A percentile compares a stretch with the other conserved stretches of the same genome.
Evolutionary conservation across 208 protist genomes (phyloP).

Genomic region (Crithidia thermophila): DNA sequence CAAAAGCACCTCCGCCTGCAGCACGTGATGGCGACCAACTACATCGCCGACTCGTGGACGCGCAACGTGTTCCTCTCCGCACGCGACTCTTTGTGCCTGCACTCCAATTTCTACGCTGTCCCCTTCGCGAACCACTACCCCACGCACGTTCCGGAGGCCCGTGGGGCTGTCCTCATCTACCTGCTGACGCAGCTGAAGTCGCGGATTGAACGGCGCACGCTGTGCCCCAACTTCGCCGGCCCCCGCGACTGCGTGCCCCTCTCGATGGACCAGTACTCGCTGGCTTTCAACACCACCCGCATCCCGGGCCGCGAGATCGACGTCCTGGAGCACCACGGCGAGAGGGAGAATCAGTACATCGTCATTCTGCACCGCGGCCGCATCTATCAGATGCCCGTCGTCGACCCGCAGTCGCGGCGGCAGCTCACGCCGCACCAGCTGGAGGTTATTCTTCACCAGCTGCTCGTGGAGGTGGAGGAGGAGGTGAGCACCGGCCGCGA

Average conservation of each 20-base stretch:
- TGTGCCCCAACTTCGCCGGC: constrained; percentile 63
- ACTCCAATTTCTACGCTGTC: constrained; percentile 91
- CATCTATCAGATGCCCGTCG: constrained; percentile 65
- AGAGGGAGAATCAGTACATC: constrained; percentile 60
- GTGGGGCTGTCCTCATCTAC: constrained; percentile 70
- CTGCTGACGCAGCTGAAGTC: constrained; percentile 67
- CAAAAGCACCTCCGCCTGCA: constrained; percentile 79
- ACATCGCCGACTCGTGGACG: constrained; percentile 90
- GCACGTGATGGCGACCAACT: constrained; percentile 65
- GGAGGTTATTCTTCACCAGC: constrained; percentile 46
- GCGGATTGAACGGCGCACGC: constrained; percentile 56
- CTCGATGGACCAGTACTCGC: constrained; percentile 86
- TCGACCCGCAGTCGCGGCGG: constrained; percentile 47
- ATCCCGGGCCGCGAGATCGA: constrained; percentile 86
- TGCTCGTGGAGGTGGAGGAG: constrained; percentile 47
- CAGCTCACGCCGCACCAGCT: constrained; percentile 67
- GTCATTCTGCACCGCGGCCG: constrained; percentile 73
- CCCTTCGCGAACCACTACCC: constrained; percentile 59
- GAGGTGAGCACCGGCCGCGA: constrained; percentile 53
- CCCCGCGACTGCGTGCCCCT: constrained; percentile 61
- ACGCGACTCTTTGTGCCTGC: constrained; percentile 74
- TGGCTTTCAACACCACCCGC: constrained; percentile 84
- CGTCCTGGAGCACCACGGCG: constrained; percentile 52
- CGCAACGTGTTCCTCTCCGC: constrained; percentile 87
- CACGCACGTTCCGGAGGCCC: constrained; percentile 50